These are phyloP conservation scores for Teratosphaeriaceae sp. DNA, from an alignment of 2,329 filamentous ascomycete species.

Conservation along the genomic window DNA sequence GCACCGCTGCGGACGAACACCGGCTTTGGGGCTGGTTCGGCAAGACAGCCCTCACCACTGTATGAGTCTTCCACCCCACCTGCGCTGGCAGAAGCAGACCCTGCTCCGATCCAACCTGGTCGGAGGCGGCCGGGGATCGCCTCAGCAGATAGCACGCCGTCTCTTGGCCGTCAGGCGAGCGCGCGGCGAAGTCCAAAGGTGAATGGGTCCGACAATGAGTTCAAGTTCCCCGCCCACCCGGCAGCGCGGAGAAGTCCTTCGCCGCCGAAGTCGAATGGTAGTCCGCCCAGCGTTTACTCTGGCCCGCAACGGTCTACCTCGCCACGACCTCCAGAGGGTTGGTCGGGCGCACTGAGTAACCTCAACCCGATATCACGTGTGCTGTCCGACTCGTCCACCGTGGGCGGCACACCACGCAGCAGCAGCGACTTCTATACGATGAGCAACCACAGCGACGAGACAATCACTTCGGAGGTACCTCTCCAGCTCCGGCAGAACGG, in stretches of 20 bases:
- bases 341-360: conserved; percentile 42
- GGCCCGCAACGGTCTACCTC: conserved; percentile 25
- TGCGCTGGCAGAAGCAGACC: conserved; percentile 7
- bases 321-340: conserved; percentile 29
- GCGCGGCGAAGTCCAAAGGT: conserved; percentile 9
- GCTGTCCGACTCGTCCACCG: conserved; percentile 64
- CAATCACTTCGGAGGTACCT: conserved; percentile 67
- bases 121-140: conserved; percentile 23
- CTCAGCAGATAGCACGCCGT: conserved; percentile 26
- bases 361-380: conserved; percentile 57
- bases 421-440: conserved; percentile 93
- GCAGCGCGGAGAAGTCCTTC: conserved; percentile 19
- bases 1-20: conserved; percentile 10
- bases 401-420: conserved; percentile 73
- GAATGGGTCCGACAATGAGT: conserved; percentile 13
- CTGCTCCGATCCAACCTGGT: conserved; percentile 16
- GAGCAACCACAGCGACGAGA: conserved; percentile 94
- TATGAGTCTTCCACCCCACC: conserved; percentile 34
- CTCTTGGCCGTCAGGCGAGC: conserved; percentile 17
- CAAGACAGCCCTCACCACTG: conserved; percentile 36
- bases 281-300: conserved; percentile 29
- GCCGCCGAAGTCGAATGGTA: conserved; percentile 22
- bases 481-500: conserved; percentile 52
- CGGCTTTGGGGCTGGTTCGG: conserved; percentile 6
- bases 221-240: conserved; percentile 24